A percentile compares a stretch with the other conserved stretches of the same genome.
Evolutionary conservation across 345 rosid genomes (phyloP).

Genomic region (Toxicodendron radicans): DNA sequence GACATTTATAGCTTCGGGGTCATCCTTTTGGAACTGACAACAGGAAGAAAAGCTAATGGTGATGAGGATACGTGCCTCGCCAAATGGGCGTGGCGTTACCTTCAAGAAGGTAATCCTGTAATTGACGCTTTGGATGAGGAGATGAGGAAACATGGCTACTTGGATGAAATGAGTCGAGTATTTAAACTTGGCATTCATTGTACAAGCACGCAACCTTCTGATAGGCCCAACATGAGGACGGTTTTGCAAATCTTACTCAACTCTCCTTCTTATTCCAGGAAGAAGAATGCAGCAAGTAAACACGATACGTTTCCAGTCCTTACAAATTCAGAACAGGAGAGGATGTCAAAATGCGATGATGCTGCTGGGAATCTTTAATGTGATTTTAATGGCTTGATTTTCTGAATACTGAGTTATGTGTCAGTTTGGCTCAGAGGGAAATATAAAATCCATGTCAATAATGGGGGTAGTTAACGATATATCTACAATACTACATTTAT

Average conservation of each 20-base stretch:
- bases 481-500: too few species aligned
- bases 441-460: background rate
- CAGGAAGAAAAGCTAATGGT: conserved; percentile 55
- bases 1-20: conserved; percentile 78
- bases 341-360: background rate
- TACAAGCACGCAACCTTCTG: conserved; percentile 37
- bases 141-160: conserved; percentile 27
- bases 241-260: conserved; percentile 38
- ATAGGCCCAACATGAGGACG: conserved; percentile 62
- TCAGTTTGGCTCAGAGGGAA: too few species aligned
- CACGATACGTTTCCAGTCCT: conserved; percentile 24
- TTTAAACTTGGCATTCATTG: conserved; percentile 63
- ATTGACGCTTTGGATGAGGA: conserved; percentile 42
- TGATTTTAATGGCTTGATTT: background rate
- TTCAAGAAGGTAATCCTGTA: conserved; percentile 32
- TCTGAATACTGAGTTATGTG: too few species aligned
- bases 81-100: conserved; percentile 58
- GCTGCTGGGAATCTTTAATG: background rate
- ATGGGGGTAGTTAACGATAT: too few species aligned
- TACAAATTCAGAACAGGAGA: conserved; percentile 12
- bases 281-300: conserved; percentile 18
- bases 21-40: conserved; percentile 60
- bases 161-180: conserved; percentile 46
- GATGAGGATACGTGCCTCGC: conserved; percentile 56
- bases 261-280: background rate